phyloP scores from a whole-genome alignment of 345 rosid genomes.

The Pistacia integerrima region DNA sequence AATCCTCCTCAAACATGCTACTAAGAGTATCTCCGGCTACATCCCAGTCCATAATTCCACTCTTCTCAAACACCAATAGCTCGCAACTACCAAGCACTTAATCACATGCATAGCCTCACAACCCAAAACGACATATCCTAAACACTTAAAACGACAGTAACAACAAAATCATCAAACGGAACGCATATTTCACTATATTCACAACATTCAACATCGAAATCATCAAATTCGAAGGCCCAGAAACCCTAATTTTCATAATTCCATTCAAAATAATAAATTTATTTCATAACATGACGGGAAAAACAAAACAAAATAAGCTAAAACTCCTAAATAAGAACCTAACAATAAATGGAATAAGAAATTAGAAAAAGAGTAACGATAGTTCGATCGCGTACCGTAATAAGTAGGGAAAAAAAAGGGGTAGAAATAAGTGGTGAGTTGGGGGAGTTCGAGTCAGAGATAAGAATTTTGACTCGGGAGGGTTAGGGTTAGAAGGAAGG shows the following conservation, averaged over 20 bases:
- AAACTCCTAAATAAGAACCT: background rate
- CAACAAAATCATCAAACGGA: too few species aligned
- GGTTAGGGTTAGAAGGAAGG: background rate
- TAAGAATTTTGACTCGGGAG: slow-evolving; percentile 12
- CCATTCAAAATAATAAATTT: background rate
- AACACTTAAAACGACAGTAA: too few species aligned
- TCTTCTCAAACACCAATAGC: background rate
- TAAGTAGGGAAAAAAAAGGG: background rate
- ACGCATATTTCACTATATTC: too few species aligned
- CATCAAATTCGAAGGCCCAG: background rate
- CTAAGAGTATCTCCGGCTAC: background rate
- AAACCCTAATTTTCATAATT: slow-evolving; percentile 5
- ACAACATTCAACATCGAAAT: too few species aligned
- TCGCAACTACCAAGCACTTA: too few species aligned
- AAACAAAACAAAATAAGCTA: background rate
- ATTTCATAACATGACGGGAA: background rate
- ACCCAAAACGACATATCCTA: too few species aligned
- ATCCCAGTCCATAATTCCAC: background rate
- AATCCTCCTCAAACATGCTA: background rate
- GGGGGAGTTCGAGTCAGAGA: background rate
- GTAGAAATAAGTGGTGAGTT: background rate
- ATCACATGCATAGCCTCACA: too few species aligned
- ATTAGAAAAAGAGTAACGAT: background rate
- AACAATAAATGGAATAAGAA: background rate
- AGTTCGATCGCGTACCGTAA: slow-evolving; percentile 11